Conservation (phyloP, 257 asterid genomes). For the Penstemon davidsonii region DNA sequence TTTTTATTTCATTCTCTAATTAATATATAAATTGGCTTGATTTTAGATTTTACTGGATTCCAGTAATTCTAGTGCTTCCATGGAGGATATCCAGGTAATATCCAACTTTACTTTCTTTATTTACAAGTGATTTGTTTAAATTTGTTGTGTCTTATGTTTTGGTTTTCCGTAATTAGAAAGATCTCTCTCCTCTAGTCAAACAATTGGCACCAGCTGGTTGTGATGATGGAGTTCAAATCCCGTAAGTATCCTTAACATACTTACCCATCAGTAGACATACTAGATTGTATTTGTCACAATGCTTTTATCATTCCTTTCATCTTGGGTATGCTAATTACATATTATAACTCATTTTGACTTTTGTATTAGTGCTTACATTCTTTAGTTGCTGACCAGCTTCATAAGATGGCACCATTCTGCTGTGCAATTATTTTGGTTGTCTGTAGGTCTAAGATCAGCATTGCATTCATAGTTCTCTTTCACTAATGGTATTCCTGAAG, state of each 20-base stretch:
- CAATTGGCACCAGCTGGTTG: constrained; percentile 61
- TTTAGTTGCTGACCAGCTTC: constrained; percentile 14
- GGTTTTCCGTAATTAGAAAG: constrained; percentile 49
- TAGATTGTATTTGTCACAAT: constrained; percentile 1
- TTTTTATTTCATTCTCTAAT: constrained; percentile 9
- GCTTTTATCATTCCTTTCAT: constrained; percentile 11
- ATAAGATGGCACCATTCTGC: constrained; percentile 10
- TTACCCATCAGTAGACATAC: constrained; percentile 18
- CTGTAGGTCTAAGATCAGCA: not conserved
- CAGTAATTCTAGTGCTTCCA: constrained; percentile 52
- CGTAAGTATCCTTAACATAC: constrained; percentile 55
- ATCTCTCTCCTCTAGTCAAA: constrained; percentile 89
- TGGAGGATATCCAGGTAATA: constrained; percentile 82
- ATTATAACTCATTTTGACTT: constrained; percentile 16
- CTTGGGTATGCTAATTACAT: constrained; percentile 19
- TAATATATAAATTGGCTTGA: constrained; percentile 15
- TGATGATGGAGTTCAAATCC: constrained; percentile 56
- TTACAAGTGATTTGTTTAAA: not conserved
- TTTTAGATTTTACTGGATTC: constrained; percentile 73
- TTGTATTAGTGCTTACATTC: not conserved
- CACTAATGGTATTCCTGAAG: not conserved
- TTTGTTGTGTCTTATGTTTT: constrained; percentile 26
- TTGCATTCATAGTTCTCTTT: constrained; percentile 14
- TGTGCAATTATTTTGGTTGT: constrained; percentile 1
- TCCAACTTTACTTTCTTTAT: constrained; percentile 25